A percentile compares a stretch with the other conserved stretches of the same genome.
Conservation (phyloP, 202 grass and related monocot species). For the Setaria viridis region DNA sequence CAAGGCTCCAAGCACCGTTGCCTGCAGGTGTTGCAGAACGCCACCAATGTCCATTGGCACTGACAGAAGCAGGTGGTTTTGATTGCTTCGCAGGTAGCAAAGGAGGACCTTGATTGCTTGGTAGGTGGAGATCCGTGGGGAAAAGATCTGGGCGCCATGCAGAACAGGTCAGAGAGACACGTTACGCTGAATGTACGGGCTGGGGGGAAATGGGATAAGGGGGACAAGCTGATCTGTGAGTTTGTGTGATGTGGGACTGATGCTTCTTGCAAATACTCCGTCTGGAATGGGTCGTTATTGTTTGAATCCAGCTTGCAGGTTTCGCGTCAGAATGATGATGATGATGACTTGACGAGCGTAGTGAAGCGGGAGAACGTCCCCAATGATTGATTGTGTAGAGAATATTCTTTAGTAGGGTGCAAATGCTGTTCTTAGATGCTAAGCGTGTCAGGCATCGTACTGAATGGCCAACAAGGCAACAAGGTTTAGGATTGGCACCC, state of each 20-base stretch:
- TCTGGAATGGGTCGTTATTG: not conserved
- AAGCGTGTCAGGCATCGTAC: not conserved
- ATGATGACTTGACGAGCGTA: no score
- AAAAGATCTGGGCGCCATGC: not conserved
- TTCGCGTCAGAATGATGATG: not conserved
- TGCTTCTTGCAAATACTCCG: slow-evolving; percentile 5
- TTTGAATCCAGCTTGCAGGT: not conserved
- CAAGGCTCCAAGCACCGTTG: not conserved
- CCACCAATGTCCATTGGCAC: not conserved
- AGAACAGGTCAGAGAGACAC: not conserved
- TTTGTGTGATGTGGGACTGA: not conserved
- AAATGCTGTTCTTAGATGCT: slow-evolving; percentile 19
- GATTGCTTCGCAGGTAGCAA: not conserved
- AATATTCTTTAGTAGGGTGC: slow-evolving; percentile 28
- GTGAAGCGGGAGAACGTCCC: not conserved
- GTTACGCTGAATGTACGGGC: not conserved
- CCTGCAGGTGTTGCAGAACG: not conserved
- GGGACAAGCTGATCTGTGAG: not conserved
- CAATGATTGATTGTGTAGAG: slow-evolving; percentile 24
- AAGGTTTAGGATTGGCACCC: not conserved
- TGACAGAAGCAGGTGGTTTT: not conserved
- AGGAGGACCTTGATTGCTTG: no score
- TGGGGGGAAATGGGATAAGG: not conserved
- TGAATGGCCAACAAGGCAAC: not conserved
- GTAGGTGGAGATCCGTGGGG: not conserved